Percentiles rank a stretch among this genome's conserved stretches.
These are phyloP conservation scores for Pseudofabraea citricarpa DNA, from an alignment of 2,329 filamentous ascomycete species.

Conservation along the genomic window DNA sequence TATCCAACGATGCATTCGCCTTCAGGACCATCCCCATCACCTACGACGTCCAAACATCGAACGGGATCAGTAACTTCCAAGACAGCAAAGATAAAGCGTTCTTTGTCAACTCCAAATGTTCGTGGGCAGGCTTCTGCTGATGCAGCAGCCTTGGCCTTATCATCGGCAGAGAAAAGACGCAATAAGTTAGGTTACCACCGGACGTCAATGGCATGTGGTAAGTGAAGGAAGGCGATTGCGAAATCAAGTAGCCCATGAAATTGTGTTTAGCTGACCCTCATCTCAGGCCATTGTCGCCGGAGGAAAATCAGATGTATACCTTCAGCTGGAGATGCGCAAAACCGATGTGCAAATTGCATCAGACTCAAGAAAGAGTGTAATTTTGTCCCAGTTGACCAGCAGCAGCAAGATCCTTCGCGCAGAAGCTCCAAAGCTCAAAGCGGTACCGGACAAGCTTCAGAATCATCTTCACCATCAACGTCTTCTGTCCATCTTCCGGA, in stretches of 20 bases:
- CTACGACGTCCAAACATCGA: conserved; percentile 15
- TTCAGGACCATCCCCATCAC: conserved; percentile 12
- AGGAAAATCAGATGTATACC: conserved; percentile 91
- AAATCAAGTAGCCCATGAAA: too few species aligned
- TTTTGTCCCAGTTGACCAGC: conserved; percentile 84
- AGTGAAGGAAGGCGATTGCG: too few species aligned
- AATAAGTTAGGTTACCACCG: conserved; percentile 96
- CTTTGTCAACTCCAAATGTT: conserved; percentile 45
- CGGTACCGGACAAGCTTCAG: conserved; percentile 31
- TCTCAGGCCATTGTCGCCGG: conserved; percentile 78
- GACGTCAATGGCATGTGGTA: conserved; percentile 93
- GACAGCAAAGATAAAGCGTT: conserved; percentile 35
- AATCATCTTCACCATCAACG: conserved; percentile 44
- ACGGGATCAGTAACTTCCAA: conserved; percentile 12
- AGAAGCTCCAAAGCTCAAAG: conserved; percentile 32
- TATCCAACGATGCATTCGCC: conserved; percentile 16
- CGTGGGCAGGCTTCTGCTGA: conserved; percentile 33
- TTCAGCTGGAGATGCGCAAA: conserved; percentile 65
- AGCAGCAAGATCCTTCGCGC: conserved; percentile 40
- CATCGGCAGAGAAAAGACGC: conserved; percentile 59
- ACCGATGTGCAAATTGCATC: conserved; percentile 88
- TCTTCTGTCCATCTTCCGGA: conserved; percentile 38
- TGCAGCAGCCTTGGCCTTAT: conserved; percentile 25
- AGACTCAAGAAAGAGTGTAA: conserved; percentile 91
- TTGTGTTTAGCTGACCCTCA: conserved; percentile 7